Percentiles rank a stretch among this genome's conserved stretches.
Evolutionary conservation across 2,329 filamentous ascomycete genomes (phyloP).

Genomic region (Calonectria naviculata): DNA sequence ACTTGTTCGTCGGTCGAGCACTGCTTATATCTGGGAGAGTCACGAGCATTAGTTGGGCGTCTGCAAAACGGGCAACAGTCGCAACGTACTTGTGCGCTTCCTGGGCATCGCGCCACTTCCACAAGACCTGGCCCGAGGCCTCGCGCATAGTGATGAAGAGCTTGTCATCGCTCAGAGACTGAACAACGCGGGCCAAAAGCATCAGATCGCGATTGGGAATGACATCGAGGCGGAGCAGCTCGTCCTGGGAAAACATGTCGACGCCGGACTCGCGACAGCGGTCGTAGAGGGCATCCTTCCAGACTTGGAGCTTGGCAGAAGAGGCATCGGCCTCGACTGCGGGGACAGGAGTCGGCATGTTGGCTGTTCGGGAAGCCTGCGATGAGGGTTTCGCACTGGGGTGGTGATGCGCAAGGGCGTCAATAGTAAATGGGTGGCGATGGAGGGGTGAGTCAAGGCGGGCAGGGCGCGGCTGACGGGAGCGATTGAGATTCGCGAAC

Average conservation of each 20-base stretch:
- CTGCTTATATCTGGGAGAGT: conserved; percentile 62
- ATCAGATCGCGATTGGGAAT: conserved; percentile 67
- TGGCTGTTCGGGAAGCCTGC: not conserved
- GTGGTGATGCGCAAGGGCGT: conserved; percentile 9
- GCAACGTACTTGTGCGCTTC: conserved; percentile 70
- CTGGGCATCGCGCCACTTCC: conserved; percentile 68
- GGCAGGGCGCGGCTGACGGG: not conserved
- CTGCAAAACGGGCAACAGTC: not conserved
- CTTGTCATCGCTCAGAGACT: conserved; percentile 69
- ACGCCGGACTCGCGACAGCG: conserved; percentile 62
- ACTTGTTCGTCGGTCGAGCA: conserved; percentile 78
- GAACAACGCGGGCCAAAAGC: conserved; percentile 66
- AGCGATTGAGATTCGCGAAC: conserved; percentile 12
- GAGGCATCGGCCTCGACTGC: conserved; percentile 45
- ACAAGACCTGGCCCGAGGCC: conserved; percentile 55
- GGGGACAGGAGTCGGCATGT: conserved; percentile 43
- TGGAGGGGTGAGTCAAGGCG: conserved; percentile 34
- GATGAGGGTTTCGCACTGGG: not conserved
- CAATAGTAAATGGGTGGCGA: not conserved
- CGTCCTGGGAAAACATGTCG: conserved; percentile 67
- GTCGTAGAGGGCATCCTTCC: conserved; percentile 69
- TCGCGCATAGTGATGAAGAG: conserved; percentile 62
- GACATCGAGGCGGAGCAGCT: conserved; percentile 67
- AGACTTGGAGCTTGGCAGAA: conserved; percentile 58
- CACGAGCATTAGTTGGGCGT: conserved; percentile 24